phyloP scores from a whole-genome alignment of 2,329 filamentous ascomycete genomes.

The Cryphonectria parasitica region DNA sequence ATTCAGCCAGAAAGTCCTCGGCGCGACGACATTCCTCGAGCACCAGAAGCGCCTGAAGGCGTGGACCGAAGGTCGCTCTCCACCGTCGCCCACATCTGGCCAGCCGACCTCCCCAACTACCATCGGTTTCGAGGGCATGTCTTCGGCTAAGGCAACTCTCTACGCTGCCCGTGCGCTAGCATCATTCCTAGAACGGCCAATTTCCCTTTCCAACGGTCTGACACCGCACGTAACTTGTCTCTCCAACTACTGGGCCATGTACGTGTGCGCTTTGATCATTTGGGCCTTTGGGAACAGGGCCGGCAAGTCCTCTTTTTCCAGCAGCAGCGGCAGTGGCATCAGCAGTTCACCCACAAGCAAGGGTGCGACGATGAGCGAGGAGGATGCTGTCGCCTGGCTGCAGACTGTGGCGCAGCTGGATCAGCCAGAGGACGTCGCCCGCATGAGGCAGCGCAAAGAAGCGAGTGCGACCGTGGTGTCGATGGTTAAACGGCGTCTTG shows the following conservation, averaged over 20 bases:
- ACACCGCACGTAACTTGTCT: constrained; percentile 42
- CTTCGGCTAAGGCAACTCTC: constrained; percentile 49
- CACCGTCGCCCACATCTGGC: constrained; percentile 13
- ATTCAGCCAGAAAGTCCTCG: constrained; percentile 57
- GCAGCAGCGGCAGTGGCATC: constrained; percentile 24
- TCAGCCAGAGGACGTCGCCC: constrained; percentile 44
- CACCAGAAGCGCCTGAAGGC: constrained; percentile 51
- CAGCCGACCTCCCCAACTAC: constrained; percentile 13
- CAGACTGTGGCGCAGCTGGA: constrained; percentile 45
- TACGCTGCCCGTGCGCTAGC: constrained; percentile 58
- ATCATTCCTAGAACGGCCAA: constrained; percentile 44
- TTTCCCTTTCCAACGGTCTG: constrained; percentile 14
- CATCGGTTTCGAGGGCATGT: constrained; percentile 36
- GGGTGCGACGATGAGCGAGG: constrained; percentile 30
- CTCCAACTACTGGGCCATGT: constrained; percentile 59
- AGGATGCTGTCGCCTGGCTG: constrained; percentile 43
- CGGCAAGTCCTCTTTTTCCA: constrained; percentile 20
- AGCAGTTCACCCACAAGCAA: constrained; percentile 33
- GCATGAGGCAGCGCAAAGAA: constrained; percentile 45
- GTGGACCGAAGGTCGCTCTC: constrained; percentile 41
- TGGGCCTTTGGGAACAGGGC: constrained; percentile 57
- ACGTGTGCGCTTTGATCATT: constrained; percentile 61
- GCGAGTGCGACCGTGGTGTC: constrained; percentile 49
- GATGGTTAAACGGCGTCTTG: constrained; percentile 51
- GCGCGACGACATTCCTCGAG: constrained; percentile 48